phyloP scores from a whole-genome alignment of 192 early-diverging fungal genomes.

The Glomus cerebriforme region DNA sequence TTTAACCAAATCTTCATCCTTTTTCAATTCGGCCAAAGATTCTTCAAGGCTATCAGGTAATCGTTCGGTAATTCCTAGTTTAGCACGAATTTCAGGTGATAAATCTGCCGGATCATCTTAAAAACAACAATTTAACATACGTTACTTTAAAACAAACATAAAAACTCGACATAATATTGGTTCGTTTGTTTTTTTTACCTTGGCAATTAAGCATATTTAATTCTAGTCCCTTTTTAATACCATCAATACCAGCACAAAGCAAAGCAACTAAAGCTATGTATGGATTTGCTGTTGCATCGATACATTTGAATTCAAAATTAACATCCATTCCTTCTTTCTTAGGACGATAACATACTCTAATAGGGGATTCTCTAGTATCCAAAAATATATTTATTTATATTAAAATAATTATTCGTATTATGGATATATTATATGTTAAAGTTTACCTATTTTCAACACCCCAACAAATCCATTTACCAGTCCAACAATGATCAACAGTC shows the following conservation, averaged over 20 bases:
- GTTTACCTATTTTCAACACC: conserved; percentile 13
- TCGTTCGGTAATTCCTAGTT: not conserved
- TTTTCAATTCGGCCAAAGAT: not conserved
- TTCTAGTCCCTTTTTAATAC: conserved; percentile 6
- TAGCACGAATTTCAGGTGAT: not conserved
- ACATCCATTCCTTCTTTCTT: not conserved
- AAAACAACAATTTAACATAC: no score
- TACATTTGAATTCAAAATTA: conserved; percentile 16
- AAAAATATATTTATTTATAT: not conserved
- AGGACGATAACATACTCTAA: conserved; percentile 1
- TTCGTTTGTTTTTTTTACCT: not conserved
- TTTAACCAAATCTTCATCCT: not conserved
- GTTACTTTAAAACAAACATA: no score
- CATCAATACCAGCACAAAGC: not conserved
- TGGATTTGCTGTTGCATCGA: conserved; percentile 10
- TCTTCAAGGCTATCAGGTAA: not conserved
- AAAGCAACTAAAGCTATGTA: not conserved
- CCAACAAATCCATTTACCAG: conserved; percentile 18
- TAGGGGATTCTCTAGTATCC: not conserved
- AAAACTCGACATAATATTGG: no score
- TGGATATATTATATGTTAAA: not conserved
- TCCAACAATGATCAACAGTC: not conserved
- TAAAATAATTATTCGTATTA: not conserved
- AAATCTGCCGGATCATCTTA: not conserved
- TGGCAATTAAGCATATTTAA: not conserved